phyloP scores from a whole-genome alignment of 495 filamentous ascomycete genomes.

The Pyrenula massariospora region DNA sequence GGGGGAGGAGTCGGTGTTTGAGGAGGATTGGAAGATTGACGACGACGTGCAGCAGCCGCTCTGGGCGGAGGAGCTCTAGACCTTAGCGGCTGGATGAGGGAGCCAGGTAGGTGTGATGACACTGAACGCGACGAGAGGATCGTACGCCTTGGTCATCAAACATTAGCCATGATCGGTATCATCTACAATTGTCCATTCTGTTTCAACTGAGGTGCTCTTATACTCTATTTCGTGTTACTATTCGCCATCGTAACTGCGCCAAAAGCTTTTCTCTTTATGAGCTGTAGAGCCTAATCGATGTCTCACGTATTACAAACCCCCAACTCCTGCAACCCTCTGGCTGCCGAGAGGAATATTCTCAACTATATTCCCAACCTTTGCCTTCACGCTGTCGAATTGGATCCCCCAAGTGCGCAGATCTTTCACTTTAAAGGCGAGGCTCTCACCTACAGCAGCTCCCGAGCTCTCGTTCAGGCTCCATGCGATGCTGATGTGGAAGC shows the following conservation, averaged over 20 bases:
- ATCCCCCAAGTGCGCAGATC: conserved; percentile 12
- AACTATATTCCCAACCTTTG: conserved; percentile 67
- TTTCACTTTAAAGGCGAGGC: too few species aligned
- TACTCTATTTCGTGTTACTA: too few species aligned
- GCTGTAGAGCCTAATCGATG: too few species aligned
- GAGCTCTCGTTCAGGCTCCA: conserved; percentile 47
- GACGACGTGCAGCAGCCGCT: neutral
- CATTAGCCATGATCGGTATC: too few species aligned
- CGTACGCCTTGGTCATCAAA: too few species aligned
- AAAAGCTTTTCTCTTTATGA: too few species aligned
- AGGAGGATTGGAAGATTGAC: neutral
- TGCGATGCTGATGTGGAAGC: conserved; percentile 73
- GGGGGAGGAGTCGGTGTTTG: neutral
- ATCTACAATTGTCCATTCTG: too few species aligned
- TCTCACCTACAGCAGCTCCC: conserved; percentile 19
- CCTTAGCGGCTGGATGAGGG: too few species aligned
- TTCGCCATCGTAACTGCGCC: too few species aligned
- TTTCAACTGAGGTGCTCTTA: too few species aligned
- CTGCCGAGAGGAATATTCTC: conserved; percentile 35
- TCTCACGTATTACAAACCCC: neutral
- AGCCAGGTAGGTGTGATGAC: too few species aligned
- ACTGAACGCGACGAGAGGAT: too few species aligned
- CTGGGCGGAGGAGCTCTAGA: neutral
- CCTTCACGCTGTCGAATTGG: conserved; percentile 41
- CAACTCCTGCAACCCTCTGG: neutral